Evolutionary conservation across 257 asterid genomes (phyloP).

Genomic region (Fraxinus excelsior): DNA sequence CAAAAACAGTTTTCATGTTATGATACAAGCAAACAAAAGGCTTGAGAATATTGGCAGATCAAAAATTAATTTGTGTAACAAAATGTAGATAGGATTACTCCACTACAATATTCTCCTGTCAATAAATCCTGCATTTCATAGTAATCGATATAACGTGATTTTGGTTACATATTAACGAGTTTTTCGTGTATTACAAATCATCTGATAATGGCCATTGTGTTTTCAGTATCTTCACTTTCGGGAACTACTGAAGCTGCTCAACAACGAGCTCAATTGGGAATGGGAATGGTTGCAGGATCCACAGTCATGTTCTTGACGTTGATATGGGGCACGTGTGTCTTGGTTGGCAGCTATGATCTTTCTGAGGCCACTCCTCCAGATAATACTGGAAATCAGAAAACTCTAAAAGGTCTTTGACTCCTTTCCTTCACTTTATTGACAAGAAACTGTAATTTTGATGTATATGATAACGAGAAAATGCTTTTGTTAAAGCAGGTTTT

Average conservation of each 20-base stretch:
- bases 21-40: too few relatives aligned
- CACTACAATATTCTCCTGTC: background rate
- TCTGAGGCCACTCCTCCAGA: slow-evolving; percentile 29
- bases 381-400: slow-evolving; percentile 18
- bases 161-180: too few relatives aligned
- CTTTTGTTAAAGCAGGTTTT: slow-evolving; percentile 31
- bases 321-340: slow-evolving; percentile 56
- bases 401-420: slow-evolving; percentile 29
- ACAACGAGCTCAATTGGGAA: slow-evolving; percentile 50
- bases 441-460: background rate
- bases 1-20: too few relatives aligned
- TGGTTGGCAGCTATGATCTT: slow-evolving; percentile 61
- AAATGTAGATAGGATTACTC: too few relatives aligned
- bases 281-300: slow-evolving; percentile 72
- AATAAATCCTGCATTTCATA: background rate
- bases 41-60: background rate
- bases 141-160: too few relatives aligned
- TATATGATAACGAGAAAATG: background rate
- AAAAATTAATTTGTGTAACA: too few relatives aligned
- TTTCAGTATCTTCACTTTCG: slow-evolving; percentile 50
- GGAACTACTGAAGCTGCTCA: slow-evolving; percentile 56
- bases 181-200: background rate
- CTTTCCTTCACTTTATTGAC: background rate
- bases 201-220: background rate
- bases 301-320: slow-evolving; percentile 61